Percentiles rank a stretch among this genome's conserved stretches.
Evolutionary conservation across 768 basidiomycete genomes (phyloP).

Genomic region (Lactifluus echinatus): DNA sequence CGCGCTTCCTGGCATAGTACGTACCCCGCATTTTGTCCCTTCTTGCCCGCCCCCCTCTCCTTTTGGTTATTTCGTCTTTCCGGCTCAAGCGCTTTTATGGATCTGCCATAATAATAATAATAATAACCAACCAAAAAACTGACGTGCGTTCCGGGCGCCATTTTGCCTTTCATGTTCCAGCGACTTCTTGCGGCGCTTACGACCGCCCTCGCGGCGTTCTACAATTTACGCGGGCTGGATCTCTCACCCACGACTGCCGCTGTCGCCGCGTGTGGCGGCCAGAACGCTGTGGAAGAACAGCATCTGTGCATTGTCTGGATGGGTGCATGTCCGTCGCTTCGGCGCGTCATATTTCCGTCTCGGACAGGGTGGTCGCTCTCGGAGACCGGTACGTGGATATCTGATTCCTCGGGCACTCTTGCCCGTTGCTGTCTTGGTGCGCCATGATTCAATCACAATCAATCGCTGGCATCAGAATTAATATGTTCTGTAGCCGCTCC

Average conservation of each 20-base stretch:
- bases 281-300: slow-evolving; percentile 37
- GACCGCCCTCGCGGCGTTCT: slow-evolving; percentile 46
- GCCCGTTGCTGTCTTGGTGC: slow-evolving; percentile 6
- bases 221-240: slow-evolving; percentile 43
- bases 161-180: slow-evolving; percentile 26
- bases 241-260: slow-evolving; percentile 44
- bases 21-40: slow-evolving; percentile 22
- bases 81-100: not conserved
- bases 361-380: slow-evolving; percentile 41
- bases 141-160: not conserved
- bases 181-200: slow-evolving; percentile 50
- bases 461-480: too few relatives aligned
- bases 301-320: slow-evolving; percentile 47
- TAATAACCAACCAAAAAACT: not conserved
- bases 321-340: slow-evolving; percentile 44
- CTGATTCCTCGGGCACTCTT: not conserved
- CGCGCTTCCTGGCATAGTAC: slow-evolving; percentile 56
- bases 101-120: not conserved
- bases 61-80: too few relatives aligned
- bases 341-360: slow-evolving; percentile 48
- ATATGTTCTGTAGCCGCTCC: not conserved
- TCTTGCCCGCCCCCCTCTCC: not conserved
- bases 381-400: slow-evolving; percentile 20
- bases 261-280: slow-evolving; percentile 26
- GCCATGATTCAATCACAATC: not conserved